Base-by-base conservation (phyloP, 352 stramenopile genomes). In the Phytopythium ostracodes region DNA sequence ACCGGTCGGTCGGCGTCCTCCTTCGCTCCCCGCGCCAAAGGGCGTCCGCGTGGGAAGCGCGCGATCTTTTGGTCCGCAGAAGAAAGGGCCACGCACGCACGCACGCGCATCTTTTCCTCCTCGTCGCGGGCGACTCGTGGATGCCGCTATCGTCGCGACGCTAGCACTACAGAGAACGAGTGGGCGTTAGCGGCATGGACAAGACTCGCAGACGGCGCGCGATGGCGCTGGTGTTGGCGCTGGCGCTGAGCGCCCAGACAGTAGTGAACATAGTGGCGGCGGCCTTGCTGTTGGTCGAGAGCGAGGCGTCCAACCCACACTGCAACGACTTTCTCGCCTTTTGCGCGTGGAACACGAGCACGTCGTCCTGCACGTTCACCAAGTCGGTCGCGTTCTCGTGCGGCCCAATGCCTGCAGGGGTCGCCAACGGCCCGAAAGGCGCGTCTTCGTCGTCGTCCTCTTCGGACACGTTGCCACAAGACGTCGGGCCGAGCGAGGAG, bases 311-410 rank as follows among this genome's bases (percentile, higher is more conserved):
- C 2, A 17, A 51, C 36, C 58, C 71, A 25, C 79, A 87, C 70
- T 89, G 80, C 63, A 65, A 57, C 14, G 66, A 78, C 59, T 87
- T 81, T 42, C 52, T 73, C 2, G 38, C 69, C 40, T 56, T 72
- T 55, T 90, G 81, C 66, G 46, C 52, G 18, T 79, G 68, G 67
- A 81, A 88, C 51, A 44, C 65, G 17, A 75, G 71, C 29, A 85
- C 81, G 8, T 77, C 77, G 9, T 85, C 77, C 6, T 91, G 81
- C 64, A 60, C 65, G 51, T 91, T 91, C 61, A 54, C 31, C 0
- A 9, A 60, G 46, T 87, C 81, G 0, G 42, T 83, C 8, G 52
- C 67, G 1, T 88, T 91, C 56, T 57, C 64, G 0, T 91, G 81
- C 52, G 72, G 73, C 0, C 71, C 66, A 38, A 59, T 65, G 18